Base-by-base conservation (phyloP, 192 early-diverging fungal species). In the Coemansia sp. region DNA sequence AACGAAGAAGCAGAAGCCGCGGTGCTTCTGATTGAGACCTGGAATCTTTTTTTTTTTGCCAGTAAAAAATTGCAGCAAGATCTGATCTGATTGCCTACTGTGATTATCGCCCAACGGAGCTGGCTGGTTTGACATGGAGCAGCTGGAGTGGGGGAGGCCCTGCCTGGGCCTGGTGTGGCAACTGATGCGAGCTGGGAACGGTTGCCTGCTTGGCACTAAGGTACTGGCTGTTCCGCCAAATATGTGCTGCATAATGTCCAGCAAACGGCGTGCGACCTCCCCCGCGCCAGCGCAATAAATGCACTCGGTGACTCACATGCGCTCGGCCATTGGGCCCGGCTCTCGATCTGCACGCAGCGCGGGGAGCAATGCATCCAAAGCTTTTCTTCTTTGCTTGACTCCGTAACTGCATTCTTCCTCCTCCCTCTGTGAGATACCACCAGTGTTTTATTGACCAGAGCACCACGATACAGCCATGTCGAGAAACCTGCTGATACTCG, bases 401-500 rank as follows among this genome's bases (percentile, higher is more conserved):
- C 38, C n/a, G 8, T 17, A 15, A 17, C 38, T 39, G 17, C 38
- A 29, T 8, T 8, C n/a, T 19, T 39, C 19, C 17, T 15, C n/a
- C n/a, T n/a, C n/a, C n/a, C n/a, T n/a, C n/a, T n/a, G n/a, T n/a
- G n/a, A n/a, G n/a, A n/a, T n/a, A n/a, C n/a, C n/a, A n/a, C n/a
- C n/a, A n/a, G n/a, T n/a, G n/a, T n/a, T n/a, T n/a, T n/a, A n/a
- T n/a, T n/a, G n/a, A n/a, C n/a, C n/a, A n/a, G n/a, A n/a, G n/a
- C n/a, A n/a, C n/a, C n/a, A n/a, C n/a, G n/a, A 15, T 7, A 15
- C n/a, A 15, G 38, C 1, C 42, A 74, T 75, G 71, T 75, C 71
- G 17, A 67, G 64, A 52, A 75, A 76, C 38, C 42, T 76, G 28
- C 46, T 76, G 50, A 76, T 68, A 38, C 67, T 66, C 14, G 67